Evolutionary conservation across 768 basidiomycete species (phyloP).

Genomic region (Tylopilus rubrobrunneus): DNA sequence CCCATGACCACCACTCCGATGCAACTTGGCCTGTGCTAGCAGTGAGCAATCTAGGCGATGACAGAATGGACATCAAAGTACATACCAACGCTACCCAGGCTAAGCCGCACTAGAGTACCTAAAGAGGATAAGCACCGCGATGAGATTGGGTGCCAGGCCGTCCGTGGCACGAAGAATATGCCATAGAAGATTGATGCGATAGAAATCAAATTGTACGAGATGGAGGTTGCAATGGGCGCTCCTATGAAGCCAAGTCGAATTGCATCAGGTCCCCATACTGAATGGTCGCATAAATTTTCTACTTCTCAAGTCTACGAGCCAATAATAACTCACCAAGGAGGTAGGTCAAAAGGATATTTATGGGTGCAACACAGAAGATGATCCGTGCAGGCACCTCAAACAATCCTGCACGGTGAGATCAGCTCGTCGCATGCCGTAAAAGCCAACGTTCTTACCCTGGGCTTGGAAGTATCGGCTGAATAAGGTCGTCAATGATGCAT

Average conservation of each 20-base stretch:
- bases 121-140: constrained; percentile 61
- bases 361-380: constrained; percentile 74
- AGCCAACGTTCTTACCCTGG: constrained; percentile 54
- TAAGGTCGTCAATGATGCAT: constrained; percentile 46
- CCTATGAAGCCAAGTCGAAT: constrained; percentile 87
- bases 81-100: constrained; percentile 74
- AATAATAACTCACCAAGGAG: constrained; percentile 53
- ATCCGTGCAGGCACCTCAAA: constrained; percentile 86
- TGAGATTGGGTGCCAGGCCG: constrained; percentile 83
- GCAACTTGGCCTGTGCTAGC: constrained; percentile 59
- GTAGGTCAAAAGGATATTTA: constrained; percentile 82
- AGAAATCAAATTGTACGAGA: constrained; percentile 81
- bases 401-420: constrained; percentile 45
- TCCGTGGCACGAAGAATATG: constrained; percentile 56
- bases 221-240: constrained; percentile 83
- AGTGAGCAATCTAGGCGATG: neutral
- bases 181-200: constrained; percentile 60
- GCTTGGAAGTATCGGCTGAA: constrained; percentile 59
- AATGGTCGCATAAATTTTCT: constrained; percentile 40
- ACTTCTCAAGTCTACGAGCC: too few relatives aligned
- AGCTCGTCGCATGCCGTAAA: constrained; percentile 18
- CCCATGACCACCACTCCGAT: constrained; percentile 98
- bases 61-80: neutral
- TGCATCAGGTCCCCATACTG: constrained; percentile 82
- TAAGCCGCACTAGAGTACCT: constrained; percentile 67